Evolutionary conservation across 1,284 basidiomycete genomes (phyloP), one percentile per base, ranked within the genome.

Genomic region (Malassezia sp.): DNA sequence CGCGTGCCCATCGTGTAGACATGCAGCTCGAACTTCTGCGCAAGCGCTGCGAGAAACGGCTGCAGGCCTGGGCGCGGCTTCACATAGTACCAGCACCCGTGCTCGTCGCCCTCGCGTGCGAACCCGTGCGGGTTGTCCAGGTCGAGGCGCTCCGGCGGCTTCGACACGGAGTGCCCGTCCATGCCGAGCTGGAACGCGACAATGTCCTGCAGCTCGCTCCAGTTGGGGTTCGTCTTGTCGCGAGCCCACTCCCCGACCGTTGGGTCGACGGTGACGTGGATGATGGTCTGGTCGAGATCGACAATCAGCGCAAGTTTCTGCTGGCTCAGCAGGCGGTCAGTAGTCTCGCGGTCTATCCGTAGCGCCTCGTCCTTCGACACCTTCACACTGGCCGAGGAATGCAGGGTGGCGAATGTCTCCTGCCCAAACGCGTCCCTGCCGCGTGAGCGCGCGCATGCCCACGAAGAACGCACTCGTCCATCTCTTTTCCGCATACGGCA

Each of bases 1-100:
- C 91, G 79, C 15, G 91, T 96, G 44, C 91, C 91, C 89, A 97
- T 97, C 21, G 91, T 97, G 73, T 97, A 97, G 39, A 97, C 89
- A 71, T 97, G 91, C 84, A 97, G 86, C 73, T 97, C 88, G 72
- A 93, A 97, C 63, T 83, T 81, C 45, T 76, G 73, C 34, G 84
- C 78, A 56, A 85, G 77, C 35, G 77, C 74, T 50, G 75, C 71
- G 40, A 97, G 75, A 68, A 97, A 95, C 33, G 79, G 74, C 36
- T 76, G 72, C 71, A 89, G 78, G n/a, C 88, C 87, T 0, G 91
- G 91, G 56, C 91, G 90, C 57, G 47, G 50, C 71, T 97, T 97
- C 71, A 96, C 87, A 72, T 91, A 97, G 73, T 96, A 96, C 78
- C 86, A 85, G 61, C 86, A 87, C 0, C 84, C 84, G 32, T 43